phyloP scores from a whole-genome alignment of 345 rosid genomes.

The Anastatica hierochuntica region DNA sequence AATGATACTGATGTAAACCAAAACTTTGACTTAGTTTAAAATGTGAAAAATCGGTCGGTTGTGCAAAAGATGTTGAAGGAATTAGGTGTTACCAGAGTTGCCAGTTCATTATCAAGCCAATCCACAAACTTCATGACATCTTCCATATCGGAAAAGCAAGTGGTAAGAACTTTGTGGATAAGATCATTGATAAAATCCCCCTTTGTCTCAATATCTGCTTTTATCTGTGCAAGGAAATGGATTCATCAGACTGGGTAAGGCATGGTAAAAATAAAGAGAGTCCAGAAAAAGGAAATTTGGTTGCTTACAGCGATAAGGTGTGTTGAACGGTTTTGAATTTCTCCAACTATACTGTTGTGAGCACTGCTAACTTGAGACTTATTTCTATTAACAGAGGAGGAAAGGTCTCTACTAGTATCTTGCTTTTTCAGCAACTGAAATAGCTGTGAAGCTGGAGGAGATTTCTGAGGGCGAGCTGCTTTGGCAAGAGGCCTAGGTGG shows the following conservation, averaged over 20 bases:
- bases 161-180: slow-evolving; percentile 53
- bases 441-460: slow-evolving; percentile 41
- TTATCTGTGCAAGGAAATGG: slow-evolving; percentile 38
- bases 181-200: slow-evolving; percentile 69
- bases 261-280: background rate
- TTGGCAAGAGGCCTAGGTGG: slow-evolving; percentile 40
- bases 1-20: background rate
- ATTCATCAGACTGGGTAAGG: too few relatives aligned
- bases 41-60: background rate
- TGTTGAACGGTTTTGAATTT: slow-evolving; percentile 83
- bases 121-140: slow-evolving; percentile 67
- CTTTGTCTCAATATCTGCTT: slow-evolving; percentile 71
- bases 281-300: background rate
- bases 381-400: slow-evolving; percentile 26
- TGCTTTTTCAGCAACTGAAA: slow-evolving; percentile 41
- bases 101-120: slow-evolving; percentile 71
- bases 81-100: slow-evolving; percentile 52
- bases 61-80: background rate
- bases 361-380: slow-evolving; percentile 34
- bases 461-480: slow-evolving; percentile 37
- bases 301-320: slow-evolving; percentile 73
- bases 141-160: slow-evolving; percentile 58
- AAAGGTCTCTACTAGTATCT: slow-evolving; percentile 35
- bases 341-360: slow-evolving; percentile 77
- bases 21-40: too few relatives aligned